Conservation (phyloP, 805 yeast genomes). For the Barnettozyma pratensis region DNA sequence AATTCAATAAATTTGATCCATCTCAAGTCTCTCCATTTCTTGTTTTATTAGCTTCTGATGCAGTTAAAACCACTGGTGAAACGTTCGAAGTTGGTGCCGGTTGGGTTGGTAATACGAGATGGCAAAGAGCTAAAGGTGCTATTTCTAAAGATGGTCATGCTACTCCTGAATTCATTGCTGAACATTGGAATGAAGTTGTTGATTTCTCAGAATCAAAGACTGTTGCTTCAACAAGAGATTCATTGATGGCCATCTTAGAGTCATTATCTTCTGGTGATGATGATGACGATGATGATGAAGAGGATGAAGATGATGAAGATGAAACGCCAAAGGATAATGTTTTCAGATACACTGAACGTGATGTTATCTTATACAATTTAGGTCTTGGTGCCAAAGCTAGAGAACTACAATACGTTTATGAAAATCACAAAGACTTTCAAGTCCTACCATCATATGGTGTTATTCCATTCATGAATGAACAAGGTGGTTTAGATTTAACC, state of each 20-base stretch:
- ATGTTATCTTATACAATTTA: conserved; percentile 78
- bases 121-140: conserved; percentile 89
- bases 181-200: conserved; percentile 58
- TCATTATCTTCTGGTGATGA: conserved; percentile 46
- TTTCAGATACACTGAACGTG: conserved; percentile 59
- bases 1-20: conserved; percentile 80
- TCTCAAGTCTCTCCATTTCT: conserved; percentile 87
- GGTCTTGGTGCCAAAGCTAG: conserved; percentile 81
- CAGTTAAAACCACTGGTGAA: conserved; percentile 67
- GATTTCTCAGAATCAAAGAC: conserved; percentile 57
- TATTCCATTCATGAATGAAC: conserved; percentile 72
- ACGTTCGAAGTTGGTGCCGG: conserved; percentile 94
- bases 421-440: conserved; percentile 70
- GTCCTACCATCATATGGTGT: conserved; percentile 89
- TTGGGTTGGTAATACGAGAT: conserved; percentile 91
- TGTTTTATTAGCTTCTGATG: conserved; percentile 72
- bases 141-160: conserved; percentile 41
- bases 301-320: conserved; percentile 41
- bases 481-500: conserved; percentile 51
- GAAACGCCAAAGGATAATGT: conserved; percentile 38
- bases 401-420: conserved; percentile 78
- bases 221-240: conserved; percentile 62
- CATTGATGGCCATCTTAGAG: conserved; percentile 71
- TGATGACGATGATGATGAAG: conserved; percentile 32
- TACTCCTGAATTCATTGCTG: conserved; percentile 66